Evolutionary conservation across 352 stramenopile genomes (phyloP).

Genomic region (Globisporangium canariense): DNA sequence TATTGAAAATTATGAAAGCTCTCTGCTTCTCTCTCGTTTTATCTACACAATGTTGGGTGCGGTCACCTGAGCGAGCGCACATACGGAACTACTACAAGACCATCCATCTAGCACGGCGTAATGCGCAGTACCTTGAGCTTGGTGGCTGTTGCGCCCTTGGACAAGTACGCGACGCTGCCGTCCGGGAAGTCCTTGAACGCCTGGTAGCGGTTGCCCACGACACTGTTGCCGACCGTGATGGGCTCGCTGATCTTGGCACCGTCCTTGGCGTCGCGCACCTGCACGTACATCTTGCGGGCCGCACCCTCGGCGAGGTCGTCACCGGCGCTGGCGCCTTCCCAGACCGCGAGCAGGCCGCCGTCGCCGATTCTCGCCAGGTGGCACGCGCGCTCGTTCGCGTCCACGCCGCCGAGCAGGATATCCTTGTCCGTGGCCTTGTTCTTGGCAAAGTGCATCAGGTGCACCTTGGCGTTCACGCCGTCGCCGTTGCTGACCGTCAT

Average conservation of each 20-base stretch:
- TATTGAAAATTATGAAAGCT: background rate
- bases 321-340: constrained; percentile 39
- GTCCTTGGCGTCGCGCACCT: constrained; percentile 40
- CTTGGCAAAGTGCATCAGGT: constrained; percentile 57
- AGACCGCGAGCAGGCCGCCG: constrained; percentile 41
- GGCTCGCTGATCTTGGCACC: constrained; percentile 41
- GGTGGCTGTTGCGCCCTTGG: constrained; percentile 33
- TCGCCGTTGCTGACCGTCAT: constrained; percentile 55
- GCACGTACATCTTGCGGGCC: constrained; percentile 43
- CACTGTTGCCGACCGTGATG: constrained; percentile 34
- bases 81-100: background rate
- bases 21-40: background rate
- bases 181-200: constrained; percentile 49
- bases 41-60: background rate
- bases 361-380: constrained; percentile 40
- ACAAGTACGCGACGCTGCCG: constrained; percentile 50
- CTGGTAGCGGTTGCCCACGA: constrained; percentile 64
- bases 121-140: constrained; percentile 54
- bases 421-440: constrained; percentile 41
- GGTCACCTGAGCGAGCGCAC: background rate
- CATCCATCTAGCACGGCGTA: constrained; percentile 29
- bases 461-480: constrained; percentile 43
- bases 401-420: constrained; percentile 44
- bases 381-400: constrained; percentile 48
- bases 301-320: constrained; percentile 29